Evolutionary conservation across 2,329 filamentous ascomycete species (phyloP).

Genomic region (Fusarium anthophilum): DNA sequence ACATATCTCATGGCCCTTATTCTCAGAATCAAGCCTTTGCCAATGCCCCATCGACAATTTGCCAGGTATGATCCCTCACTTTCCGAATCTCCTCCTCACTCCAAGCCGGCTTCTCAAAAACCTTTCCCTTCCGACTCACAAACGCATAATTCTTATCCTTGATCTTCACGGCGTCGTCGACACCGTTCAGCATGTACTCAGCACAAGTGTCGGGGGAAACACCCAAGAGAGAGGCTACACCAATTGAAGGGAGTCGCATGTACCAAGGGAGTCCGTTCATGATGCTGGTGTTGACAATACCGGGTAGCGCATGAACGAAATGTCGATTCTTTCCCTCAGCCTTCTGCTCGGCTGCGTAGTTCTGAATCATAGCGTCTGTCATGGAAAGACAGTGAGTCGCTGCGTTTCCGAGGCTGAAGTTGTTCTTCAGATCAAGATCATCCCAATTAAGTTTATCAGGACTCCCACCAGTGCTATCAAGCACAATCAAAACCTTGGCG

Average conservation of each 20-base stretch:
- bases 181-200: slow-evolving; percentile 40
- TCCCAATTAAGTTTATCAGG: slow-evolving; percentile 49
- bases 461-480: slow-evolving; percentile 45
- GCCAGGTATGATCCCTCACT: slow-evolving; percentile 47
- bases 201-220: slow-evolving; percentile 44
- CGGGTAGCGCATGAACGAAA: slow-evolving; percentile 54
- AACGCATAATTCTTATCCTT: slow-evolving; percentile 41
- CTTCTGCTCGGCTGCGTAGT: slow-evolving; percentile 42
- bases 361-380: slow-evolving; percentile 51
- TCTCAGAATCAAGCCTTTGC: background rate
- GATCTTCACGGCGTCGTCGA: slow-evolving; percentile 7
- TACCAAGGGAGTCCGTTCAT: slow-evolving; percentile 45
- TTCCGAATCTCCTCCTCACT: slow-evolving; percentile 41
- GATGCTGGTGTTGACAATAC: slow-evolving; percentile 49
- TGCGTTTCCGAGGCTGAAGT: slow-evolving; percentile 47
- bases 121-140: slow-evolving; percentile 44
- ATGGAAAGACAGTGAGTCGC: slow-evolving; percentile 51
- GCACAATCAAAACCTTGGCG: slow-evolving; percentile 53
- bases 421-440: slow-evolving; percentile 52
- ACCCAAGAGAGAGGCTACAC: slow-evolving; percentile 32
- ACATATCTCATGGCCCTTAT: no score
- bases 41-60: slow-evolving; percentile 39
- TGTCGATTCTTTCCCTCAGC: slow-evolving; percentile 21
- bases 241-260: slow-evolving; percentile 22
- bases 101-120: slow-evolving; percentile 43